Evolutionary conservation across 176 grass and related monocot genomes (phyloP), one percentile per base, ranked within the genome.

Genomic region (Phyllostachys edulis): DNA sequence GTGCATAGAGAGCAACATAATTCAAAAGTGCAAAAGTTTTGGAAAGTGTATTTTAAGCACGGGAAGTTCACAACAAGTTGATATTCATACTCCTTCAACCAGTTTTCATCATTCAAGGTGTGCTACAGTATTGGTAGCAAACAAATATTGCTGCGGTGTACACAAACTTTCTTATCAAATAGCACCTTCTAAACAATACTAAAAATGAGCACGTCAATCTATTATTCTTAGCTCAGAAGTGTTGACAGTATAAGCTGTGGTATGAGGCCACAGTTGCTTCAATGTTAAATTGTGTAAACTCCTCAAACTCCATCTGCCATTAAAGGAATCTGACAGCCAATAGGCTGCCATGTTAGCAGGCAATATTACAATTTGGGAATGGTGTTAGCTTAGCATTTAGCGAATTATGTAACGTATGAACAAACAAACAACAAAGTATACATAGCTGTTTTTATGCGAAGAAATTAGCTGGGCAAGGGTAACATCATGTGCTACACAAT

Each of bases 321-420:
- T 18, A 44, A 42, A 41, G 69, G 72, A 45, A 69, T 74, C 67
- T 8, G 2, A 62, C 7, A 49, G 51, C 39, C 76, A 79, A 49
- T 21, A 79, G 69, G 77, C n/a, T 73, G 41, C 51, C 18, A 47
- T 75, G 26, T 68, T 34, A 46, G 11, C 63, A 77, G 50, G 73
- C 40, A 69, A 83, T 15, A 65, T 14, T 51, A 26, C 0, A 20
- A 5, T 21, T 20, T 64, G 45, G 5, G 42, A 67, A 23, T 60
- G 39, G 81, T 67, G 69, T 47, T 46, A 54, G 12, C 50, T 79
- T 82, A 81, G 56, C 47, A 76, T 81, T 76, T 81, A 45, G 69
- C 20, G 1, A 37, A 55, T 17, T 49, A 57, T 34, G 16, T 55
- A 86, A 73, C 67, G 20, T 60, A 42, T 39, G 15, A 63, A 84